These are phyloP conservation scores for Hemileia vastatrix DNA, from an alignment of 1,284 basidiomycete species.

Conservation along the genomic window DNA sequence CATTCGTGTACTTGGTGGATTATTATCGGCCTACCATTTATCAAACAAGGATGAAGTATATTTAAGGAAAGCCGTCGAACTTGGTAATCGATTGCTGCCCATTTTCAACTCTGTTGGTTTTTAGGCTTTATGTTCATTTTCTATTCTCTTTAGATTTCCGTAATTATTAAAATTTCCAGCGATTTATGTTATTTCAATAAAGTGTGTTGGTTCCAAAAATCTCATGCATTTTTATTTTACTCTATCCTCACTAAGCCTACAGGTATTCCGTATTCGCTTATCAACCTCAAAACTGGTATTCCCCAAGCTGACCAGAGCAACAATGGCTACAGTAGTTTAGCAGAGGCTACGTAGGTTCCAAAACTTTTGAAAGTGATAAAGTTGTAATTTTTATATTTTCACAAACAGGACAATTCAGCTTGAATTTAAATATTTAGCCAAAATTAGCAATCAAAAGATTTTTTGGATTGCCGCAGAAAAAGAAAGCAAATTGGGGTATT, in stretches of 20 bases:
- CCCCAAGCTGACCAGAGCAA: constrained; percentile 62
- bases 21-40: constrained; percentile 73
- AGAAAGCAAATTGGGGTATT: constrained; percentile 47
- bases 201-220: background rate
- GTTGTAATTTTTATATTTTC: background rate
- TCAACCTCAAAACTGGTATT: constrained; percentile 61
- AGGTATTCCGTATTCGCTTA: constrained; percentile 67
- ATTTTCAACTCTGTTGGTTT: constrained; percentile 58
- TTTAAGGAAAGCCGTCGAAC: constrained; percentile 64
- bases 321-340: constrained; percentile 62
- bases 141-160: background rate
- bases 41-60: constrained; percentile 55
- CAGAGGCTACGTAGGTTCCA: constrained; percentile 57
- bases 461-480: constrained; percentile 77
- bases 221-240: background rate
- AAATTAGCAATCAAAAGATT: constrained; percentile 61
- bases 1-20: constrained; percentile 68
- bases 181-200: background rate
- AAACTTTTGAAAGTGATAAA: background rate
- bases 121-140: background rate
- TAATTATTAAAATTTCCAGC: background rate
- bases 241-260: constrained; percentile 46
- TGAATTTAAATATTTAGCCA: constrained; percentile 78
- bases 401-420: constrained; percentile 58
- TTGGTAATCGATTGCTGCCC: constrained; percentile 74